phyloP scores from a whole-genome alignment of 345 rosid species.

The Gossypium longicalyx region DNA sequence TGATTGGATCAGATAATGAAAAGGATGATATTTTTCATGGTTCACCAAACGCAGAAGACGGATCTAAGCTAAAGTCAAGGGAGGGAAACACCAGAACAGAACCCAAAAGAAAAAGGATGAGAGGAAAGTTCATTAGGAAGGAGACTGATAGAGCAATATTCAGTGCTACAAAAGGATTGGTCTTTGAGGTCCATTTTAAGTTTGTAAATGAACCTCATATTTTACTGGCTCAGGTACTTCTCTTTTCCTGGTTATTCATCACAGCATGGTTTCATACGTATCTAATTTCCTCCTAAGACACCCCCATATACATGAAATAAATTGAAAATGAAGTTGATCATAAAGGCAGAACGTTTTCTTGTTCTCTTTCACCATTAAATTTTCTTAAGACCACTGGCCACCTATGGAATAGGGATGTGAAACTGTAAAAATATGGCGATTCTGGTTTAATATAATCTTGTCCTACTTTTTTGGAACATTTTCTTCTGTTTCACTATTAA shows the following conservation, averaged over 20 bases:
- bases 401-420: background rate
- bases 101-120: slow-evolving; percentile 33
- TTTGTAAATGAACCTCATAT: slow-evolving; percentile 71
- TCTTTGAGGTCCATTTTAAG: slow-evolving; percentile 70
- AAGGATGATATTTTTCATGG: slow-evolving; percentile 19
- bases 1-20: slow-evolving; percentile 13
- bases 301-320: background rate
- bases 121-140: slow-evolving; percentile 17
- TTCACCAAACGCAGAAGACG: slow-evolving; percentile 10
- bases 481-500: background rate
- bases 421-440: background rate
- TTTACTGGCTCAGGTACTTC: slow-evolving; percentile 76
- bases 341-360: background rate
- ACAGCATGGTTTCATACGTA: too few relatives aligned
- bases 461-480: background rate
- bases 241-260: background rate
- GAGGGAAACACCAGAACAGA: slow-evolving; percentile 28
- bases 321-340: background rate
- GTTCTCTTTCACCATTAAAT: background rate
- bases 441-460: too few relatives aligned
- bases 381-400: background rate
- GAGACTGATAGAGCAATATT: slow-evolving; percentile 47
- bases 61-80: slow-evolving; percentile 23
- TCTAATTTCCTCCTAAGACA: background rate
- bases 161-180: slow-evolving; percentile 34